A percentile compares a stretch with the other conserved stretches of the same genome.
Evolutionary conservation across 345 rosid species (phyloP).

Genomic region (Gossypium stocksii): DNA sequence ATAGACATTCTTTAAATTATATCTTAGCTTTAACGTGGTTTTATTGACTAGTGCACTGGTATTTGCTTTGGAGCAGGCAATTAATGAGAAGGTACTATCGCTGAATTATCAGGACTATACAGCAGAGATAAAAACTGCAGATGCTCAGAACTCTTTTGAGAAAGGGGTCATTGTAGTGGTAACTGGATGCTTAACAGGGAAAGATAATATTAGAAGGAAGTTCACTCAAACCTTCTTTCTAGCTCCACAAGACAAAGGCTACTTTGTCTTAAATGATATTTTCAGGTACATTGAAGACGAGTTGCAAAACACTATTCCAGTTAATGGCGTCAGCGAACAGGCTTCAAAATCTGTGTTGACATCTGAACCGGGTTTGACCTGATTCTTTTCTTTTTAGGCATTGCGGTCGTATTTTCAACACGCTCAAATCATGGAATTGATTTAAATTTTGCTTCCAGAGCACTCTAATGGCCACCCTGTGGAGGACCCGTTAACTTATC

Average conservation of each 20-base stretch:
- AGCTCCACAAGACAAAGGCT: constrained; percentile 71
- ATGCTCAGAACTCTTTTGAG: constrained; percentile 55
- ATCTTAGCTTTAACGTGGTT: not conserved
- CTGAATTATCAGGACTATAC: constrained; percentile 39
- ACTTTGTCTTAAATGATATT: constrained; percentile 69
- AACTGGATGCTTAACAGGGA: constrained; percentile 65
- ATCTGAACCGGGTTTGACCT: constrained; percentile 37
- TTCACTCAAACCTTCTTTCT: constrained; percentile 68
- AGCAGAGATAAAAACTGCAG: constrained; percentile 62
- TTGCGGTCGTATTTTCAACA: not conserved
- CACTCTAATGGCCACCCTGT: constrained; percentile 26
- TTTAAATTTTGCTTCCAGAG: constrained; percentile 32
- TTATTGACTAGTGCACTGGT: not conserved
- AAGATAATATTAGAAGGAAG: constrained; percentile 50
- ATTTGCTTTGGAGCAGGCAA: constrained; percentile 33
- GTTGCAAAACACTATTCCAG: constrained; percentile 21
- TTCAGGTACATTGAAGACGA: constrained; percentile 59
- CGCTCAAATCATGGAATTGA: not conserved
- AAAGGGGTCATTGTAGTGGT: constrained; percentile 69
- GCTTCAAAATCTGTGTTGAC: constrained; percentile 26
- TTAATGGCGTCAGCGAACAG: constrained; percentile 27
- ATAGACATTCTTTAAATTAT: not conserved
- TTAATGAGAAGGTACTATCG: constrained; percentile 42
- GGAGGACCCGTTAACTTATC: constrained; percentile 25
- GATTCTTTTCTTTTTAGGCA: not conserved